phyloP scores from a whole-genome alignment of 768 basidiomycete genomes.

The Lactarius akahatsu region DNA sequence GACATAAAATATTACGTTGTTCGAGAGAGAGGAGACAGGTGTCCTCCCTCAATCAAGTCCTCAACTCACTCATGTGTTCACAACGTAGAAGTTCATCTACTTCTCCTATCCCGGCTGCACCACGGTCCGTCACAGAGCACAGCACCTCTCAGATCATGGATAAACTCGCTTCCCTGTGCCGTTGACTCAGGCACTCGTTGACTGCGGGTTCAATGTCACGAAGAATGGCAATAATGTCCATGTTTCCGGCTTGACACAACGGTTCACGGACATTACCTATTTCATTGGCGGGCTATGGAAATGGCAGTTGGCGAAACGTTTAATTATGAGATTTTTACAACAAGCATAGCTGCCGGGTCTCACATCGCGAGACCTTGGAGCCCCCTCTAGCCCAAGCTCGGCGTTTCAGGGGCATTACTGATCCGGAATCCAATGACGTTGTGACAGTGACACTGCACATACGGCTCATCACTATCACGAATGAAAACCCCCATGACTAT shows the following conservation, averaged over 20 bases:
- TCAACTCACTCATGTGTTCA: not conserved
- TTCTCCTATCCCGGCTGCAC: not conserved
- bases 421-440: not conserved
- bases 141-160: not conserved
- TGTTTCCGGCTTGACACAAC: not conserved
- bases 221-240: not conserved
- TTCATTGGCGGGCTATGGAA: not conserved
- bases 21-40: no score
- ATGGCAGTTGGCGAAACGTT: not conserved
- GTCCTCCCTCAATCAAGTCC: no score
- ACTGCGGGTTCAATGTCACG: not conserved
- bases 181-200: not conserved
- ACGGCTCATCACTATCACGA: not conserved
- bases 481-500: not conserved
- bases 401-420: not conserved
- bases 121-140: not conserved
- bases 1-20: not conserved
- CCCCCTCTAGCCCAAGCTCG: not conserved
- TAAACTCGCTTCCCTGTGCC: not conserved
- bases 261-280: not conserved
- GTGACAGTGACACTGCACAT: no score
- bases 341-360: not conserved
- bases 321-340: not conserved
- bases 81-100: not conserved
- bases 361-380: not conserved